Percentiles rank a stretch among this genome's conserved stretches.
These are phyloP conservation scores for Globisporangium emineosum DNA, from an alignment of 352 stramenopile species.

Conservation along the genomic window DNA sequence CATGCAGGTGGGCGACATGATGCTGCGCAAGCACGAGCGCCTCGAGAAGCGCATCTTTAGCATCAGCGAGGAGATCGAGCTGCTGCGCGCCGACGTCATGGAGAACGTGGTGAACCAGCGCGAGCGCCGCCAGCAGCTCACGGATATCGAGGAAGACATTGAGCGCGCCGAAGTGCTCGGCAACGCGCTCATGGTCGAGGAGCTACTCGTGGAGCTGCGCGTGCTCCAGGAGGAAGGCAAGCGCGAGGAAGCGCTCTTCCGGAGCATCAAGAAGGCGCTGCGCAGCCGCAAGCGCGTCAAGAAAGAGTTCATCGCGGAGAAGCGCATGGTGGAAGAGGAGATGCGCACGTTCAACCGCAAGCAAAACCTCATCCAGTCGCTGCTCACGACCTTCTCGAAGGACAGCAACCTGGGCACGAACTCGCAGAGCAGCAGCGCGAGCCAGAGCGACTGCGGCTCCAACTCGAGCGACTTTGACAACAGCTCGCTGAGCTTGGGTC, in stretches of 20 bases:
- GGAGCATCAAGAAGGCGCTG: slow-evolving; percentile 44
- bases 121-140: slow-evolving; percentile 39
- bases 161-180: slow-evolving; percentile 51
- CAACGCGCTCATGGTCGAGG: slow-evolving; percentile 41
- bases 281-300: slow-evolving; percentile 34
- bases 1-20: slow-evolving; percentile 58
- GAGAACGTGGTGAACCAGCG: slow-evolving; percentile 53
- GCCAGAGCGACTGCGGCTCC: slow-evolving; percentile 37
- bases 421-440: slow-evolving; percentile 35
- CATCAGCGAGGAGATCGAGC: slow-evolving; percentile 49
- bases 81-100: slow-evolving; percentile 43
- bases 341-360: slow-evolving; percentile 47
- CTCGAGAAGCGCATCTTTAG: slow-evolving; percentile 37
- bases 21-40: slow-evolving; percentile 47
- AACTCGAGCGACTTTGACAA: slow-evolving; percentile 24
- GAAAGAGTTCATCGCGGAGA: slow-evolving; percentile 32
- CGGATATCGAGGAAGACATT: slow-evolving; percentile 50
- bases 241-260: slow-evolving; percentile 40
- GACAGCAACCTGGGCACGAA: slow-evolving; percentile 22
- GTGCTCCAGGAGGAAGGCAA: slow-evolving; percentile 46
- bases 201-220: slow-evolving; percentile 46
- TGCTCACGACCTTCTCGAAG: slow-evolving; percentile 45
- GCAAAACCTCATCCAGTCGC: slow-evolving; percentile 58
- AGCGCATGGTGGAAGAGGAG: slow-evolving; percentile 35
- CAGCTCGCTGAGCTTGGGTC: slow-evolving; percentile 4